A percentile compares a stretch with the other conserved stretches of the same genome.
Conservation (phyloP, 768 basidiomycete genomes). For the Russula foetens region DNA sequence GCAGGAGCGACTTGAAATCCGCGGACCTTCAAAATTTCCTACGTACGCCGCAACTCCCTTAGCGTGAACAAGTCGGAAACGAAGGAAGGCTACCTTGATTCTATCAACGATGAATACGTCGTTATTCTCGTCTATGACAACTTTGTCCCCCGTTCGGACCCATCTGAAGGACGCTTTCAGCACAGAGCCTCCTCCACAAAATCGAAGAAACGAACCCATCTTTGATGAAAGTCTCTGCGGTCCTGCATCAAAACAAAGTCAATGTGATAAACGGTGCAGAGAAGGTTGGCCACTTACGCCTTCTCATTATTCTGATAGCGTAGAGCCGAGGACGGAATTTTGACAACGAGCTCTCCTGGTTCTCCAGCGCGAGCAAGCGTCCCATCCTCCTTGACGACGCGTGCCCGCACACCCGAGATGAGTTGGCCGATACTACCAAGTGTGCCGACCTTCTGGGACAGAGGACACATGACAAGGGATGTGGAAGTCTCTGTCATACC, state of each 20-base stretch:
- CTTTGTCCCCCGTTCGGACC: slow-evolving; percentile 64
- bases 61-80: slow-evolving; percentile 17
- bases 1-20: slow-evolving; percentile 74
- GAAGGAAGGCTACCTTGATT: slow-evolving; percentile 36
- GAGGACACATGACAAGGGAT: slow-evolving; percentile 41
- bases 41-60: neutral
- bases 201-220: slow-evolving; percentile 42
- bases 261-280: neutral
- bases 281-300: slow-evolving; percentile 38
- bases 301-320: slow-evolving; percentile 45
- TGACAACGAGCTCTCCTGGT: slow-evolving; percentile 49
- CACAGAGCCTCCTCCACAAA: neutral
- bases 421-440: slow-evolving; percentile 40
- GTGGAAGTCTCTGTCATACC: slow-evolving; percentile 67
- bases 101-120: slow-evolving; percentile 56
- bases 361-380: slow-evolving; percentile 44
- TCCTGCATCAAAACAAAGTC: slow-evolving; percentile 33
- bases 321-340: slow-evolving; percentile 32
- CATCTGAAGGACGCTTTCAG: slow-evolving; percentile 34
- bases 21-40: slow-evolving; percentile 63
- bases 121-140: slow-evolving; percentile 41
- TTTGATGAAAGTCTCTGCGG: slow-evolving; percentile 57
- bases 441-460: slow-evolving; percentile 38
- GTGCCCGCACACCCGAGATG: slow-evolving; percentile 45
- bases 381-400: slow-evolving; percentile 48